These are phyloP conservation scores for Lactifluus rugatus DNA, from an alignment of 768 basidiomycete genomes.

Conservation along the genomic window DNA sequence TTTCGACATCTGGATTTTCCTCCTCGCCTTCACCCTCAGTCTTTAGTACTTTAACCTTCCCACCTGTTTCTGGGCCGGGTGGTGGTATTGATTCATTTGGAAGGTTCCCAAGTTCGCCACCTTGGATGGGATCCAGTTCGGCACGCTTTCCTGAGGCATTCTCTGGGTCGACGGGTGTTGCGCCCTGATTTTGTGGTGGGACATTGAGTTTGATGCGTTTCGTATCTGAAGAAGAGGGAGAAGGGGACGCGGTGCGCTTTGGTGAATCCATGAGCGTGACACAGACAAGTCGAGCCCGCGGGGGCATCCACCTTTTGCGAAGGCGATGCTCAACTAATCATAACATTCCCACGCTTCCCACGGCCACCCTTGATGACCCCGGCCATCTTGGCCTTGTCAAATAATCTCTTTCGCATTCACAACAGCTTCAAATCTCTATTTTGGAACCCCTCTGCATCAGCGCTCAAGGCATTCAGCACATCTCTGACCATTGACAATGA, in stretches of 20 bases:
- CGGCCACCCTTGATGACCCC: neutral
- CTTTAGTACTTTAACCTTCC: constrained; percentile 31
- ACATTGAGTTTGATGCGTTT: constrained; percentile 31
- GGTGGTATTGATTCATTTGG: constrained; percentile 29
- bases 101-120: constrained; percentile 72
- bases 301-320: too few relatives aligned
- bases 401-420: constrained; percentile 7
- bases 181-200: constrained; percentile 44
- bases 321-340: neutral
- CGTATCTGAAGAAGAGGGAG: constrained; percentile 26
- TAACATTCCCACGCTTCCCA: neutral
- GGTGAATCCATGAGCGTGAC: constrained; percentile 28
- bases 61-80: constrained; percentile 26
- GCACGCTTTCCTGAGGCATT: constrained; percentile 76
- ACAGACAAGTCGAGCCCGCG: neutral
- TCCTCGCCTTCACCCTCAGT: constrained; percentile 51
- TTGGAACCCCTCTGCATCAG: neutral
- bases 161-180: constrained; percentile 66
- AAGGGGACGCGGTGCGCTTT: constrained; percentile 30
- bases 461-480: constrained; percentile 21
- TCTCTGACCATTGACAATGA: constrained; percentile 12
- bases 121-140: constrained; percentile 77
- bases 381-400: constrained; percentile 1
- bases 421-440: neutral
- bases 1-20: constrained; percentile 66